Base-by-base conservation (phyloP, 2,329 filamentous ascomycete species). In the Zymoseptoria brevis region DNA sequence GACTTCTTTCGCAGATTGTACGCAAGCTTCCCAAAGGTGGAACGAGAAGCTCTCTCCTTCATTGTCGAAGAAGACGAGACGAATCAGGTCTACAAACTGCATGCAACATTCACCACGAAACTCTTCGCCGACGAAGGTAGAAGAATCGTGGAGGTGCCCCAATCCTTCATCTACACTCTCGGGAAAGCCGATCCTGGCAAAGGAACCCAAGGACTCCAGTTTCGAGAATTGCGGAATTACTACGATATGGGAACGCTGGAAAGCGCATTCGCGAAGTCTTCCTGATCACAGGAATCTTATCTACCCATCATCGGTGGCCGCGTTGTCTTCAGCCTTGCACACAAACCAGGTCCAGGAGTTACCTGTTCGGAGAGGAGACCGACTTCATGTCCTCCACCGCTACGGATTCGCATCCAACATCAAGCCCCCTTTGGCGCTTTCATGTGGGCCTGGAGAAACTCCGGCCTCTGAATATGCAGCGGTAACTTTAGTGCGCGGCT, bases 231-330 rank as follows among this genome's bases (percentile, higher is more conserved):
- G 55, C 57, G 61, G 53, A 61, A 59, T 48, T 63, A 59, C 49
- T 62, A 64, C 54, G 62, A 64, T 56, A 48, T 64, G 57, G 53
- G 54, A 48, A 57, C 52, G 16, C 13, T 62, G 57, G 62, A 64
- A 45, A 51, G 48, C 9, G 61, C 57, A 2, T 11, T 61, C 22
- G 45, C 50, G 19, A 21, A 54, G n/a, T 5, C 8, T 4, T 2
- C 19, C 22, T 21, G 19, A 51, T 51, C 19, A 1, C 11, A 21
- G n/a, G 50, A 8, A 1, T 45, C 35, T 6, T 16, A 16, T 16
- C 16, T 45, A 4, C 35, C 35, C 16, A n/a, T 45, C 35, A 13
- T 6, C 6, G 35, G 13, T 45, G 35, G 35, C 35, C 16, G 35
- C n/a, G 35, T n/a, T n/a, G 35, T n/a, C 16, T 45, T 13, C 4